Evolutionary conservation across 2,329 filamentous ascomycete genomes (phyloP).

Genomic region (Aspergillus quadrilineatus): DNA sequence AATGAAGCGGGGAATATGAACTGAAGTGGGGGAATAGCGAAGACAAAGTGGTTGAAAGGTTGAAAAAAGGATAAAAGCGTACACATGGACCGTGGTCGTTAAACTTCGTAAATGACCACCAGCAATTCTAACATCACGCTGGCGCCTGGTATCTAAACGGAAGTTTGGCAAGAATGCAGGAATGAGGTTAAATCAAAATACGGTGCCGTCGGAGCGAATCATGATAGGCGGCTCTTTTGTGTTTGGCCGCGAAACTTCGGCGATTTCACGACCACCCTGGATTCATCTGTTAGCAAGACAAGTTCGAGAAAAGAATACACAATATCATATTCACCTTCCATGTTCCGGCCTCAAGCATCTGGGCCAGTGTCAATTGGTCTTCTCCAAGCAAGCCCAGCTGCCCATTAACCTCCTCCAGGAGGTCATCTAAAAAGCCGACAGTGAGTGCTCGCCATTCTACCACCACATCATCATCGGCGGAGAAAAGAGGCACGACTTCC

Average conservation of each 20-base stretch:
- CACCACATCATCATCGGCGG: slow-evolving; percentile 72
- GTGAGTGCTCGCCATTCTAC: slow-evolving; percentile 77
- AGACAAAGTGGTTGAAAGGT: slow-evolving; percentile 11
- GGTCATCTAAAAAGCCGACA: slow-evolving; percentile 70
- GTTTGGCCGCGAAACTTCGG: slow-evolving; percentile 91
- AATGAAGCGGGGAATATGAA: slow-evolving; percentile 1
- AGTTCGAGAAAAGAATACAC: not conserved
- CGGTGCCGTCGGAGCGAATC: slow-evolving; percentile 92
- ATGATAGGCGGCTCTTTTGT: slow-evolving; percentile 96
- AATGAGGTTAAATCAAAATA: slow-evolving; percentile 63
- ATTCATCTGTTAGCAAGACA: slow-evolving; percentile 31
- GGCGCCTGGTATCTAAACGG: slow-evolving; percentile 30
- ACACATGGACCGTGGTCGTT: slow-evolving; percentile 33
- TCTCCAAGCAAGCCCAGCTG: slow-evolving; percentile 67
- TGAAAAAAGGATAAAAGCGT: slow-evolving; percentile 13
- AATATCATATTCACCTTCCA: slow-evolving; percentile 75
- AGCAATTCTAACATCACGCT: slow-evolving; percentile 17
- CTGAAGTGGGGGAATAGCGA: not conserved
- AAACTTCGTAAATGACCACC: slow-evolving; percentile 32
- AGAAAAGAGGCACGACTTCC: slow-evolving; percentile 73
- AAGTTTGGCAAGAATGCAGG: slow-evolving; percentile 23
- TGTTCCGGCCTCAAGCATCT: slow-evolving; percentile 91
- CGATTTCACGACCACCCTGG: slow-evolving; percentile 88
- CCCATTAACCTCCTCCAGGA: slow-evolving; percentile 67
- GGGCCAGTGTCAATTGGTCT: slow-evolving; percentile 72